phyloP scores from a whole-genome alignment of 140 eudicot genomes.

The Anethum foeniculum region DNA sequence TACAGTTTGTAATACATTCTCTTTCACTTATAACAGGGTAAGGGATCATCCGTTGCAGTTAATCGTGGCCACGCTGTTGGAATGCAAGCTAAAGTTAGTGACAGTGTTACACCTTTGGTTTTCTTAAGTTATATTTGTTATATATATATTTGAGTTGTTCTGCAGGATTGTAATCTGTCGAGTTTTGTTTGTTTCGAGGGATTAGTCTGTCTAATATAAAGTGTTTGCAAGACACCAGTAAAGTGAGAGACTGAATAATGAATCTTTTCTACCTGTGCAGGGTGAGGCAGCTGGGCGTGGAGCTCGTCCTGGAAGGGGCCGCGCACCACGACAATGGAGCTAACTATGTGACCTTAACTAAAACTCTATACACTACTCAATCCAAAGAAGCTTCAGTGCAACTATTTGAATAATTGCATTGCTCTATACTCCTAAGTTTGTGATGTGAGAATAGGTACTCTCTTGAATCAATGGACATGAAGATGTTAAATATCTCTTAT shows the following conservation, averaged over 20 bases:
- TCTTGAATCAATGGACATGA: too few relatives aligned
- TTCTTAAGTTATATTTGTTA: too few relatives aligned
- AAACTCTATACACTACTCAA: not conserved
- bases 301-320: conserved; percentile 60
- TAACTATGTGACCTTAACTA: conserved; percentile 12
- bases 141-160: too few relatives aligned
- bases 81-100: conserved; percentile 77
- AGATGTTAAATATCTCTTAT: too few relatives aligned
- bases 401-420: not conserved
- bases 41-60: conserved; percentile 84
- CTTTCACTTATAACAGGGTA: conserved; percentile 45
- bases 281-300: conserved; percentile 89
- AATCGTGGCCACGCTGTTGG: conserved; percentile 95
- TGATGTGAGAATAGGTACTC: too few relatives aligned
- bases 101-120: too few relatives aligned
- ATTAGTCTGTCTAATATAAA: too few relatives aligned
- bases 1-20: conserved; percentile 11
- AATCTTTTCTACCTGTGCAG: conserved; percentile 38
- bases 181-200: too few relatives aligned
- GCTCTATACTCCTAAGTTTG: not conserved
- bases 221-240: too few relatives aligned
- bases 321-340: conserved; percentile 45
- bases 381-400: not conserved
- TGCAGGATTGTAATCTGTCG: too few relatives aligned
- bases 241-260: not conserved